Evolutionary conservation across 345 rosid species (phyloP).

Genomic region (Gossypium australe): DNA sequence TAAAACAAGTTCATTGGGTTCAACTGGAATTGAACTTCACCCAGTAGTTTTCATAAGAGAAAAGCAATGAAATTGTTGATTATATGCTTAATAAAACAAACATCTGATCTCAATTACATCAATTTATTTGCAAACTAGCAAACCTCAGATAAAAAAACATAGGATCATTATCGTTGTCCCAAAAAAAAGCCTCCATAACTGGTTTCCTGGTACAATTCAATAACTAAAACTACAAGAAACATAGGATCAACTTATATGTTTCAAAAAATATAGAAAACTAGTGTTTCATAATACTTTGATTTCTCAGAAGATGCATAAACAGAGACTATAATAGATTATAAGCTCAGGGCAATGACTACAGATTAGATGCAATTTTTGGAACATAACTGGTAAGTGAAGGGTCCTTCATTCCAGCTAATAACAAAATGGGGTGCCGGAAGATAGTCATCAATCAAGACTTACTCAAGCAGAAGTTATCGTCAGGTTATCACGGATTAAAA

Average conservation of each 20-base stretch:
- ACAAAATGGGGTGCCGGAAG: not conserved
- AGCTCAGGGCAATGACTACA: not conserved
- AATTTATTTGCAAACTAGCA: not conserved
- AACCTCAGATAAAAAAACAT: not conserved
- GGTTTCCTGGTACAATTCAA: not conserved
- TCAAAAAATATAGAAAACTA: not conserved
- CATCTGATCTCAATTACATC: not conserved
- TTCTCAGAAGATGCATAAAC: not conserved
- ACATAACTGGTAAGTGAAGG: not conserved
- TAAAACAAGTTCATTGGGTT: too few relatives aligned
- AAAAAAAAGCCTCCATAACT: not conserved
- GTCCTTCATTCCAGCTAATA: not conserved
- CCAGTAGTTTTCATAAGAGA: not conserved
- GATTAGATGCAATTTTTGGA: not conserved
- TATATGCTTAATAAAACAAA: constrained; percentile 15
- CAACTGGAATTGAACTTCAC: not conserved
- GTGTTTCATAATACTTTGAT: not conserved
- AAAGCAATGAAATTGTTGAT: not conserved
- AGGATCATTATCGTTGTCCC: not conserved
- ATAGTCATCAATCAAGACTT: not conserved
- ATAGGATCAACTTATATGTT: not conserved
- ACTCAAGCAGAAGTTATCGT: not conserved
- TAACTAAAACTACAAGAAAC: not conserved
- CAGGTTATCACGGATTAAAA: not conserved
- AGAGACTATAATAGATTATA: not conserved